Base-by-base conservation (phyloP, 2,329 filamentous ascomycete genomes). In the Aspergillus sojae region DNA sequence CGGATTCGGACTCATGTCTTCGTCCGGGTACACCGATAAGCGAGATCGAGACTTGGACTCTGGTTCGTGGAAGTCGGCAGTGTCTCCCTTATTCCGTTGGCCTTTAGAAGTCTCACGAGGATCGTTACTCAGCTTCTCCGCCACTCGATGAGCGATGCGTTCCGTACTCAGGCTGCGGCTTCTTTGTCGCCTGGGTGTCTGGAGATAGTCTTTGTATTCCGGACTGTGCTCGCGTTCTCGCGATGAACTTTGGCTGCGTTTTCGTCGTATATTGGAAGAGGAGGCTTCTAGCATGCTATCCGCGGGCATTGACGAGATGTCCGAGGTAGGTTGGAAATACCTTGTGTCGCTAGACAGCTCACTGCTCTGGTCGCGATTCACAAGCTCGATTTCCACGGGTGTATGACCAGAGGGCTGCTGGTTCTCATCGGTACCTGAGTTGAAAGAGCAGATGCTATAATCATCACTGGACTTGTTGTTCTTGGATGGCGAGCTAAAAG, bases 361-460 rank as follows among this genome's bases (percentile, higher is more conserved):
- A 86, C 91, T 83, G 82, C 84, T 65, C 84, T 85, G 77, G 84
- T 89, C 75, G 67, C 84, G 81, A 57, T 87, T 85, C 71, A 94
- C 86, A 66, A 98, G 92, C 76, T 97, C 94, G 65, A 97, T 91
- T 75, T 97, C 93, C 67, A 97, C 89, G 41, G 93, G 93, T 59
- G 91, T 82, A 14, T 83, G 79, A 32, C 81, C 89, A 60, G 86
- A 83, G 36, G 87, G 88, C 34, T 94, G 85, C 77, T 90, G 93
- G 67, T 91, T 94, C 77, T 91, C 92, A 75, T 92, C 91, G 9
- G 89, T 91, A 21, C 86, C 88, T 58, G 93, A 95, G 39, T 90
- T 91, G 75, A 91, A 91, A 43, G 92, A 95, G 69, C 84, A 86
- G 75, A 89, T 82, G 73, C 89, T 91, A 65, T 85, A 82, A 62